Evolutionary conservation across 1,139 yeast genomes (phyloP), one percentile per base, ranked within the genome.

Genomic region (Pichia terricola): DNA sequence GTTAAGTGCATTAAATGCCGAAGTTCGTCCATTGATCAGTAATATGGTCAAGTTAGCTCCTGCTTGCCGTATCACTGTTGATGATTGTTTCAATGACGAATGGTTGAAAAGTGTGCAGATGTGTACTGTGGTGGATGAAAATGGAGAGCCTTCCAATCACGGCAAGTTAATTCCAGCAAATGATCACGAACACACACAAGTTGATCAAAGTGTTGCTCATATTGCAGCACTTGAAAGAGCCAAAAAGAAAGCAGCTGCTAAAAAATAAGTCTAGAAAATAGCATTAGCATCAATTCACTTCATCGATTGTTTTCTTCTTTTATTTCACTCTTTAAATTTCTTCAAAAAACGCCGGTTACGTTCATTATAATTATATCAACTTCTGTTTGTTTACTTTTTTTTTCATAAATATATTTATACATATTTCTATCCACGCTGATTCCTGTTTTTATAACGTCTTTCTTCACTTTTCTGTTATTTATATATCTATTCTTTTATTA

Each of bases 191-290:
- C 97, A 89, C 60, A 85, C 96, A 1, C 79, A 78, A 54, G 96
- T 89, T 42, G 95, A 87, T 55, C 95, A 86, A 61, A 81, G 87
- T 47, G 94, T 86, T 56, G 97, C 96, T 0, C 97, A 89, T 62
- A 89, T 89, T 65, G 96, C 96, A 16, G 84, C 94, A 43, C 73
- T 87, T 53, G 96, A 89, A 59, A 84, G 81, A 69, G 79, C 74
- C 54, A 83, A 81, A 62, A 77, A 73, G 59, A 71, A 73, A 45
- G 44, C 40, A 45, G 47, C 44, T 26, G 44, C 41, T 5, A 45
- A 45, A 27, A 47, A 47, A 28, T 43, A 40, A 41, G 22, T 33
- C 7, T 16, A 16, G 22, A 16, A 16, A 16, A 16, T 16, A 16
- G 22, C 22, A 16, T 16, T 16, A 16, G 22, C 22, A 16, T 16